These are phyloP conservation scores for Pseudogymnoascus sp. DNA, from an alignment of 2,329 filamentous ascomycete genomes.

Conservation along the genomic window DNA sequence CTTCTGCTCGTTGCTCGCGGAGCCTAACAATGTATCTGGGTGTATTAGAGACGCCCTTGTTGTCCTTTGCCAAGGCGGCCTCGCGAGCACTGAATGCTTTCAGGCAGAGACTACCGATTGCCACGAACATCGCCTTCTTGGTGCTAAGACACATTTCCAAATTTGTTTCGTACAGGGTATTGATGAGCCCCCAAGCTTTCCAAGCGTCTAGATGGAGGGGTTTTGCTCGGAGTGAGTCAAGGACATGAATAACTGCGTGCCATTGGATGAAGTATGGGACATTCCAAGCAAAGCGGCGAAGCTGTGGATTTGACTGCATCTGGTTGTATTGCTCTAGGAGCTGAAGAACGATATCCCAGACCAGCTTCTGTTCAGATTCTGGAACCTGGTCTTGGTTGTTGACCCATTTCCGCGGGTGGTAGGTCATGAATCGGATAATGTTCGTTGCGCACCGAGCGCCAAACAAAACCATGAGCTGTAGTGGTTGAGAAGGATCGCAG, in stretches of 20 bases:
- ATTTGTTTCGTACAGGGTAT: constrained; percentile 27
- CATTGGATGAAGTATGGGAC: constrained; percentile 20
- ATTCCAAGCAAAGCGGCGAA: constrained; percentile 15
- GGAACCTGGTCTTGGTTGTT: constrained; percentile 12
- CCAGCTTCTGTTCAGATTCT: constrained; percentile 17
- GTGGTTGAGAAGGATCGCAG: constrained; percentile 29
- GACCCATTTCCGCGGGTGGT: constrained; percentile 16
- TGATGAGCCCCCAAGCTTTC: constrained; percentile 27
- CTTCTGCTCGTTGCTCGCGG: constrained; percentile 18
- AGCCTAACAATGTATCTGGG: constrained; percentile 21
- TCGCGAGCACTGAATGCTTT: constrained; percentile 12
- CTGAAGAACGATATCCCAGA: constrained; percentile 25
- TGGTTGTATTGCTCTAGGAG: constrained; percentile 26
- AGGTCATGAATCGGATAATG: constrained; percentile 16
- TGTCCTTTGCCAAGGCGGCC: constrained; percentile 14
- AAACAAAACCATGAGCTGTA: constrained; percentile 23
- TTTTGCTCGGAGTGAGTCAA: constrained; percentile 20
- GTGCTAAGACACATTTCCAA: constrained; percentile 8
- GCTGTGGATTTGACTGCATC: constrained; percentile 24
- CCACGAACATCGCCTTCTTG: constrained; percentile 11
- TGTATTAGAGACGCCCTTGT: background rate
- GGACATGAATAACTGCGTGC: constrained; percentile 21
- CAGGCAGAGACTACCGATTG: constrained; percentile 11
- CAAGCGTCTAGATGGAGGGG: constrained; percentile 20
- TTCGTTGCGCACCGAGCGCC: constrained; percentile 6